A percentile compares a stretch with the other conserved stretches of the same genome.
Evolutionary conservation across 164 flowering plant genomes (phyloP).

Genomic region (Liquidambar formosana): DNA sequence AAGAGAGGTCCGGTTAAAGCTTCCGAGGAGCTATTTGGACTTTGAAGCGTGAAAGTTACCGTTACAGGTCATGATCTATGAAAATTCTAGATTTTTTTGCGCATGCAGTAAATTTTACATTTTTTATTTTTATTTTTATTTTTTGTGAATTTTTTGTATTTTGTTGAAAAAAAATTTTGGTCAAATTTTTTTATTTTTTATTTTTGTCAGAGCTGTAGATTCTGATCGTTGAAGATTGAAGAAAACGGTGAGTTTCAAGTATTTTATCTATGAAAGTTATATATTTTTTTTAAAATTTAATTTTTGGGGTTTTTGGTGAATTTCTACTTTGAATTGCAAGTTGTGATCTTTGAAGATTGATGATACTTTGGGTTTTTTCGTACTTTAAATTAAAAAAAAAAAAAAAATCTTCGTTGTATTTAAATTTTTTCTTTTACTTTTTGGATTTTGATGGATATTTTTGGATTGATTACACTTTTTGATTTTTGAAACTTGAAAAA

Average conservation of each 20-base stretch:
- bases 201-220: not conserved
- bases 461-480: too few relatives aligned
- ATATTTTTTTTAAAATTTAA: too few relatives aligned
- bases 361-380: too few relatives aligned
- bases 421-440: too few relatives aligned
- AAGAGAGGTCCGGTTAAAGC: not conserved
- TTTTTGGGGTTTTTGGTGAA: not conserved
- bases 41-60: not conserved
- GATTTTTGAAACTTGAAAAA: too few relatives aligned
- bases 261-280: too few relatives aligned
- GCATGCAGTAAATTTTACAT: too few relatives aligned
- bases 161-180: too few relatives aligned
- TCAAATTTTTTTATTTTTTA: not conserved
- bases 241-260: not conserved
- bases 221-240: not conserved
- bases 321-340: not conserved
- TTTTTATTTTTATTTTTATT: not conserved
- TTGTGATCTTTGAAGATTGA: too few relatives aligned
- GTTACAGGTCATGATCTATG: conserved; percentile 12
- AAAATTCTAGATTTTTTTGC: not conserved
- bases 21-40: not conserved
- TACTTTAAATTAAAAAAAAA: too few relatives aligned
- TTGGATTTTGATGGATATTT: too few relatives aligned
- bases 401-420: too few relatives aligned
- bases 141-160: not conserved